phyloP scores from a whole-genome alignment of 306 rosid species.

The Delonix regia region DNA sequence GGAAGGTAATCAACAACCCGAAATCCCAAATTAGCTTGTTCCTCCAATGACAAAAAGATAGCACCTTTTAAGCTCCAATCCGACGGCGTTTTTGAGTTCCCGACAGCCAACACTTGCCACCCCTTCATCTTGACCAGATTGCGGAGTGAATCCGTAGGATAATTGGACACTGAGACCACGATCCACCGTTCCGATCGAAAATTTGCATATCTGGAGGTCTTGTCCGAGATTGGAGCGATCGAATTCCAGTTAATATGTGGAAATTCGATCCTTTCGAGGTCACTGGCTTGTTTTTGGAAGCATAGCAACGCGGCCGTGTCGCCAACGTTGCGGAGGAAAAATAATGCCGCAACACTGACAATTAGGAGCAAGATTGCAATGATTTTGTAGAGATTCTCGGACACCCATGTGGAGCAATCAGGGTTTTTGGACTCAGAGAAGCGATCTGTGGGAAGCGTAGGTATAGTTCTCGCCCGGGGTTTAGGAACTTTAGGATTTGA shows the following conservation, averaged over 20 bases:
- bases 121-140: constrained; percentile 72
- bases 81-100: constrained; percentile 75
- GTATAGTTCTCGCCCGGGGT: constrained; percentile 53
- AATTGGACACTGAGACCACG: constrained; percentile 78
- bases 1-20: constrained; percentile 85
- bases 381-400: constrained; percentile 70
- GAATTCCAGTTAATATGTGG: constrained; percentile 70
- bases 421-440: constrained; percentile 60
- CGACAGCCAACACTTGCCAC: constrained; percentile 95
- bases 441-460: constrained; percentile 52
- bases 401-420: constrained; percentile 61
- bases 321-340: constrained; percentile 85
- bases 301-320: constrained; percentile 86
- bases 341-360: constrained; percentile 70
- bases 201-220: constrained; percentile 54
- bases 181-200: constrained; percentile 85
- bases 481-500: constrained; percentile 48
- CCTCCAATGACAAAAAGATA: constrained; percentile 82
- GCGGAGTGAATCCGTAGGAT: constrained; percentile 73
- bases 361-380: constrained; percentile 52
- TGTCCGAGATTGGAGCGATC: constrained; percentile 58
- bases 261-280: constrained; percentile 71
- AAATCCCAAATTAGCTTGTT: constrained; percentile 78
- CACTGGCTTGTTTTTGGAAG: constrained; percentile 67
- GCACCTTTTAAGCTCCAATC: constrained; percentile 95